Evolutionary conservation across 768 basidiomycete genomes (phyloP), one percentile per base, ranked within the genome.

Genomic region (Serendipita indica): DNA sequence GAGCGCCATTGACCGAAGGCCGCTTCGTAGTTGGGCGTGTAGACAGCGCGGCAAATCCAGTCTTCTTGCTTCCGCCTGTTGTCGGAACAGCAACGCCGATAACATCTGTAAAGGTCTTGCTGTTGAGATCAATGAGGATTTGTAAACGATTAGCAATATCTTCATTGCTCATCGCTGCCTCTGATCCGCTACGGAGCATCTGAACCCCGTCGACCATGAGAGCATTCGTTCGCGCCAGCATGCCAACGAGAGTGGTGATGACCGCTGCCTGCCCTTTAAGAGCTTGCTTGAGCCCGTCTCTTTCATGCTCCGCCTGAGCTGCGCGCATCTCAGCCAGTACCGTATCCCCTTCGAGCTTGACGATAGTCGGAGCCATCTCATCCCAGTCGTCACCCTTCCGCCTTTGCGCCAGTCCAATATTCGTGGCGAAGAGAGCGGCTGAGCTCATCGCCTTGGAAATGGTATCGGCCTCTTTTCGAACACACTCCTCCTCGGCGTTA

Each of bases 381-480:
- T 90, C 89, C 33, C 89, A 70, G 63, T 81, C 82, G 62, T 89
- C 86, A 3, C 83, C 86, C 61, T 78, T 81, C 58, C 89, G 75
- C 65, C 30, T 92, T 86, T 33, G 83, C 80, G 52, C 83, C 82
- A 14, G 87, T 87, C n/a, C 85, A 80, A 66, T 91, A 77, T 34
- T 87, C 14, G 86, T 89, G 46, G 89, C 86, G 65, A 91, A 89
- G 77, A 91, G 85, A 32, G 83, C 80, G 61, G 73, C 75, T 3
- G 86, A 81, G 67, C 89, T 91, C 60, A 76, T 76, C 2, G 87
- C 83, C 3, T 83, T 79, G 12, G 49, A 20, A 54, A 54, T 25
- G 4, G 49, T 27, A 32, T 54, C 49, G 16, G 49, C 49, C 30
- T 54, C 49, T 28, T 54, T 54, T 20, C n/a, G 79, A 52, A 83